phyloP scores from a whole-genome alignment of 2,329 filamentous ascomycete genomes.

The Paraphaeosphaeria sporulosa region DNA sequence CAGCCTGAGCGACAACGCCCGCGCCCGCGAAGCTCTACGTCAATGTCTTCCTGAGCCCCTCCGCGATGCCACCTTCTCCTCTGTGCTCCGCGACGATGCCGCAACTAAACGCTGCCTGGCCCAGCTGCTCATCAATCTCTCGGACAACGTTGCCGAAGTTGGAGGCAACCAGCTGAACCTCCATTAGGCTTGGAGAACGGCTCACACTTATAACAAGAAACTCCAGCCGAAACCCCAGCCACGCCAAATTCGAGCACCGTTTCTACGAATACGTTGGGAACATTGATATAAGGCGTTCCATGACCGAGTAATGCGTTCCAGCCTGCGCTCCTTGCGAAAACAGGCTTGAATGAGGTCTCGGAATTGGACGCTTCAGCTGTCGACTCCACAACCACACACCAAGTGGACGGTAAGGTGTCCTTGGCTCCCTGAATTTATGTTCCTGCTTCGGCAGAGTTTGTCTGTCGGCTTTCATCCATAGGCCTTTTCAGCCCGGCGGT shows the following conservation, averaged over 20 bases:
- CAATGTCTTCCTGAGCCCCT: constrained; percentile 98
- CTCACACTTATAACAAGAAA: not conserved
- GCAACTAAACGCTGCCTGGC: constrained; percentile 97
- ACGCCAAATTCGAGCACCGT: not conserved
- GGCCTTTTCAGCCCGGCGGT: constrained; percentile 13
- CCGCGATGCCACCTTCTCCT: constrained; percentile 96
- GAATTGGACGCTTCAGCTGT: not conserved
- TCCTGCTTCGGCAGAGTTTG: not conserved
- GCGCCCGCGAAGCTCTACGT: constrained; percentile 90
- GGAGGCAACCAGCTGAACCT: constrained; percentile 48
- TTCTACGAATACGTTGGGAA: not conserved
- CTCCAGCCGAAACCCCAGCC: not conserved
- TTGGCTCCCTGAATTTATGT: not conserved
- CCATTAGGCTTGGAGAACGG: constrained; percentile 29
- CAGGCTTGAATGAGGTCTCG: not conserved
- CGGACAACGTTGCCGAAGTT: constrained; percentile 77
- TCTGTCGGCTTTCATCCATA: not conserved
- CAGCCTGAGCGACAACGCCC: constrained; percentile 95
- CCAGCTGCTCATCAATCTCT: constrained; percentile 96
- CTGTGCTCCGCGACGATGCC: constrained; percentile 93
- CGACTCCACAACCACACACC: not conserved
- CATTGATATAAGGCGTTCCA: not conserved
- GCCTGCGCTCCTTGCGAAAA: not conserved
- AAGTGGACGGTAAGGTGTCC: not conserved
- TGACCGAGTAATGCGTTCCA: not conserved